Percentiles rank a stretch among this genome's conserved stretches.
phyloP scores from a whole-genome alignment of 441 rosid species.

The Erodium chrysanthum region DNA sequence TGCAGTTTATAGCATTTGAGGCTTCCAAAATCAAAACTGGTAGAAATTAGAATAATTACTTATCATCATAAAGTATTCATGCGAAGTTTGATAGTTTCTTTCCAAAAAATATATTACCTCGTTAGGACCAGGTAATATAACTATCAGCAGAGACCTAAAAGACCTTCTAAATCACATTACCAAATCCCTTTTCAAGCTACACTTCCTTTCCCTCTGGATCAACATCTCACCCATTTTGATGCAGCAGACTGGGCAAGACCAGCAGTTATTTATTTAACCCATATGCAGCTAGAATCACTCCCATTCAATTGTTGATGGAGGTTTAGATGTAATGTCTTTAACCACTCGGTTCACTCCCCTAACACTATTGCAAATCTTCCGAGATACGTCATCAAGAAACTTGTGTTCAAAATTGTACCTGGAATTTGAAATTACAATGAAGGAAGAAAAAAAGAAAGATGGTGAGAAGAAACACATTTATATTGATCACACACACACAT shows the following conservation, averaged over 20 bases:
- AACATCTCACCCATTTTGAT: constrained; percentile 3
- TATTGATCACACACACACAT: neutral
- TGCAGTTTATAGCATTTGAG: neutral
- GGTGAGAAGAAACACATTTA: neutral
- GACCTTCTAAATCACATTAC: constrained; percentile 13
- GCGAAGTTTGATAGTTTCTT: neutral
- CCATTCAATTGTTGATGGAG: constrained; percentile 97
- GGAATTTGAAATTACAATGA: constrained; percentile 20
- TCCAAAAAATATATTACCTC: constrained; percentile 13
- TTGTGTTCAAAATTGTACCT: constrained; percentile 85
- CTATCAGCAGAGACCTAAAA: constrained; percentile 15
- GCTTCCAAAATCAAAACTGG: neutral
- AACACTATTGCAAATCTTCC: constrained; percentile 75
- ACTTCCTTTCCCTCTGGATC: constrained; percentile 9
- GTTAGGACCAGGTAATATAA: constrained; percentile 12
- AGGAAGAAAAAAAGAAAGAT: neutral
- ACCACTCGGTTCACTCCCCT: constrained; percentile 86
- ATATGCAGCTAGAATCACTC: constrained; percentile 36
- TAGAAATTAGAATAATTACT: neutral
- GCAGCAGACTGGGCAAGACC: neutral
- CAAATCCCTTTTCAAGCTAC: constrained; percentile 8
- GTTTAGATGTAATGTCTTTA: constrained; percentile 88
- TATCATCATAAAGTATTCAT: neutral
- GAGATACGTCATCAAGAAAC: constrained; percentile 66
- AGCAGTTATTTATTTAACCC: constrained; percentile 11